Conservation (phyloP, 1,139 yeast genomes). For the Sugiyamaella japonica region DNA sequence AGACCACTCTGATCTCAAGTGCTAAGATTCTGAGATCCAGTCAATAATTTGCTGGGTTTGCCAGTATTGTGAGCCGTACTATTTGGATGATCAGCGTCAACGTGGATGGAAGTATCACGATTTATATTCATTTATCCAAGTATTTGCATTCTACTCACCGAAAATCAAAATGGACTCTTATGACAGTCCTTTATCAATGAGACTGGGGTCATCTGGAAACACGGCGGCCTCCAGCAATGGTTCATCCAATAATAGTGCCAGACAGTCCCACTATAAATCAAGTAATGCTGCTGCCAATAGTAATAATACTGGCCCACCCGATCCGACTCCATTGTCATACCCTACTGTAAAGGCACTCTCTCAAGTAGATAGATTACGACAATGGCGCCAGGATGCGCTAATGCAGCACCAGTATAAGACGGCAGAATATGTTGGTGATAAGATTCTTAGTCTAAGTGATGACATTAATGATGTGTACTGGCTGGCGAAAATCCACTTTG, state of each 20-base stretch:
- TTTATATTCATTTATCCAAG: neutral
- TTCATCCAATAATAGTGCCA: neutral
- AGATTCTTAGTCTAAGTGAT: conserved; percentile 70
- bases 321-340: neutral
- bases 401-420: conserved; percentile 91
- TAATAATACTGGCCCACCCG: neutral
- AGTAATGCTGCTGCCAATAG: too few species aligned
- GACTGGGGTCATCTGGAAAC: conserved; percentile 8
- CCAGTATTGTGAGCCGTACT: conserved; percentile 1
- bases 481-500: conserved; percentile 87
- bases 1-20: too few species aligned
- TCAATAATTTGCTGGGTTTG: too few species aligned
- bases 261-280: neutral
- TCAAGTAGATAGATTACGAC: conserved; percentile 80
- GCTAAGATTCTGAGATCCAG: too few species aligned
- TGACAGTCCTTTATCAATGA: conserved; percentile 12
- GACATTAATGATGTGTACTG: conserved; percentile 96
- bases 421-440: conserved; percentile 91
- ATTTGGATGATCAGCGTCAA: neutral
- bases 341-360: conserved; percentile 44
- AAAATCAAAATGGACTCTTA: conserved; percentile 8
- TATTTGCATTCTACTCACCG: neutral
- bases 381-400: conserved; percentile 93
- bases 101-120: too few species aligned
- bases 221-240: neutral